Evolutionary conservation across 306 rosid species (phyloP), one percentile per base, ranked within the genome.

Genomic region (Oemleria cerasiformis): DNA sequence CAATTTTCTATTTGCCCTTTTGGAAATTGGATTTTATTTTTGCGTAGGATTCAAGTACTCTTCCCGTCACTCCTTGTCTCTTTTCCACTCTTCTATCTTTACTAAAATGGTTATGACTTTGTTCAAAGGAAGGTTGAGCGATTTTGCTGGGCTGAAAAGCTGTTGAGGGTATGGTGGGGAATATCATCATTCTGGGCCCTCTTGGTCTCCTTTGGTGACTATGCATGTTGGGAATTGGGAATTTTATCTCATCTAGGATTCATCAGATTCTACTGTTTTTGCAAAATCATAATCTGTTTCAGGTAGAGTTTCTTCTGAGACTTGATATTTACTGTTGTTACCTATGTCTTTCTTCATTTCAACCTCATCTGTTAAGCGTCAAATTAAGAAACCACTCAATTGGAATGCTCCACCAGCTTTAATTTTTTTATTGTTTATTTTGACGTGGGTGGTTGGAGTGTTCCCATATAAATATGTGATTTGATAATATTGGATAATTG

Each of bases 11-110:
- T 67, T 67, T 3, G 23, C 82, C 80, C 62, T 63, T 75, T 81
- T 77, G 54, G 76, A 50, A 21, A 53, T 59, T 77, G 73, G 80
- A 72, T 53, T 64, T 41, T 40, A 68, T 15, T 43, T 78, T 84
- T 82, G 90, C 88, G 91, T 86, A 79, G 69, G 49, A 84, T 82
- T 78, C 80, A 87, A 88, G 91, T 80, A 70, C 84, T 71, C 68
- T 66, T 67, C 75, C 80, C 78, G 70, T 75, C 80, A 80, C 79
- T 75, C 75, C 65, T 57, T 42, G 60, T 59, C 30, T 74, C 7
- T 23, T 55, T 25, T 50, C 14, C 5, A 62, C 19, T 12, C 19
- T 61, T 49, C 20, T 53, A 70, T 69, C 72, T 73, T 70, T 17
- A 45, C 74, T 59, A 17, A 62, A 48, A 30, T 21, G 76, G 50